phyloP scores from a whole-genome alignment of 208 protist species.

The Kentomonas sorsogonicus region DNA sequence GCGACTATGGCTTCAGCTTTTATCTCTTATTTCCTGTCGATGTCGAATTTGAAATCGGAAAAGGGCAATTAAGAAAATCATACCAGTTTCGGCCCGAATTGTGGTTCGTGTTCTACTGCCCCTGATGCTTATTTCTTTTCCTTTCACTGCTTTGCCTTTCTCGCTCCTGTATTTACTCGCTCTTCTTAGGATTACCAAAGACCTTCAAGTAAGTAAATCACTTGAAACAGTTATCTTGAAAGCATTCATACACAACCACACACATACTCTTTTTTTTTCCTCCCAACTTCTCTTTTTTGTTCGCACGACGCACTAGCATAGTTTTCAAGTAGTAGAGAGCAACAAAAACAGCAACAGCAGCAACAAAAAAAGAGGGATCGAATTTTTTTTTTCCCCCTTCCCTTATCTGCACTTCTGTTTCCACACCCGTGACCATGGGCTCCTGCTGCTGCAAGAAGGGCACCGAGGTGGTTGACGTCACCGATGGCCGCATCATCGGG shows the following conservation, averaged over 20 bases:
- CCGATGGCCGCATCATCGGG: neutral
- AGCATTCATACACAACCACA: too few relatives aligned
- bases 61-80: too few relatives aligned
- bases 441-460: slow-evolving; percentile 11
- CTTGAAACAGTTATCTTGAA: too few relatives aligned
- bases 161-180: neutral
- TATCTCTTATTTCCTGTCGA: too few relatives aligned
- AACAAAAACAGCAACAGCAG: too few relatives aligned
- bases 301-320: neutral
- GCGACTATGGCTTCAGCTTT: too few relatives aligned
- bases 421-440: slow-evolving; percentile 9
- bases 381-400: slow-evolving; percentile 1
- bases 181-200: too few relatives aligned
- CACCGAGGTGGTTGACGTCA: neutral
- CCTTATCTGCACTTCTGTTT: neutral
- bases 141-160: neutral
- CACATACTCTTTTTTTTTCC: slow-evolving; percentile 9
- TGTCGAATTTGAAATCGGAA: too few relatives aligned
- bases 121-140: neutral
- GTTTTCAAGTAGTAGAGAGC: too few relatives aligned
- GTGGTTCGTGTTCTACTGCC: too few relatives aligned
- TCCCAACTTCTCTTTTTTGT: neutral
- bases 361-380: neutral
- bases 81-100: too few relatives aligned
- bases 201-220: too few relatives aligned